Evolutionary conservation across 1,284 basidiomycete genomes (phyloP), one percentile per base, ranked within the genome.

Genomic region (Ceratobasidium sp.): DNA sequence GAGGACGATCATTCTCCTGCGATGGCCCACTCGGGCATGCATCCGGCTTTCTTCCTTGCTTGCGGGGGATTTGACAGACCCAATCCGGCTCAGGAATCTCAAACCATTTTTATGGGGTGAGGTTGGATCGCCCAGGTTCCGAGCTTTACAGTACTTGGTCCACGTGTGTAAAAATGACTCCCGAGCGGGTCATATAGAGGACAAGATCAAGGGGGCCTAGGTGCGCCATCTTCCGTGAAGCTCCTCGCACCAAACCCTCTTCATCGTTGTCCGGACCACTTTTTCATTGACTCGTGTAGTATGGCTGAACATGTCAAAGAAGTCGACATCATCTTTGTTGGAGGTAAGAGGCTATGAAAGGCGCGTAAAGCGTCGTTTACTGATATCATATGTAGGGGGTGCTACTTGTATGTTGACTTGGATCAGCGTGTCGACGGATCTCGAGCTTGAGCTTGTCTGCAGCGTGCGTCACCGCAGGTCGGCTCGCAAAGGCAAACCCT

Each of bases 391-490:
- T 21, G 14, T 16, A 71, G 69, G 69, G 21, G 69, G 69, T 46
- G 59, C 69, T n/a, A 14, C 69, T 53, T 56, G 69, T 71, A 28
- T n/a, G 67, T 46, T 49, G 33, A n/a, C 30, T 16, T 11, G 16
- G 42, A 21, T 18, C 25, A 16, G 21, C 14, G 11, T 9, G 4
- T 11, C 9, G n/a, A 44, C 18, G 23, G 25, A 25, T 11, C 18
- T 36, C 25, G 25, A 58, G 7, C 8, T 36, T 23, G 14, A 21
- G 12, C 38, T 33, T 18, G 36, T 40, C 33, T 40, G 18, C 21
- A 71, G 69, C 69, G 8, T 71, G 69, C 30, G 69, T 71, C 30
- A 54, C 69, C 25, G 69, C 69, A 25, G 69, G 69, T 49, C 69
- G 69, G 21, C 69, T 71, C 21, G 69, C 69, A 14, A 42, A 42